Evolutionary conservation across 306 rosid species (phyloP).

Genomic region (Cucurbita ficifolia): DNA sequence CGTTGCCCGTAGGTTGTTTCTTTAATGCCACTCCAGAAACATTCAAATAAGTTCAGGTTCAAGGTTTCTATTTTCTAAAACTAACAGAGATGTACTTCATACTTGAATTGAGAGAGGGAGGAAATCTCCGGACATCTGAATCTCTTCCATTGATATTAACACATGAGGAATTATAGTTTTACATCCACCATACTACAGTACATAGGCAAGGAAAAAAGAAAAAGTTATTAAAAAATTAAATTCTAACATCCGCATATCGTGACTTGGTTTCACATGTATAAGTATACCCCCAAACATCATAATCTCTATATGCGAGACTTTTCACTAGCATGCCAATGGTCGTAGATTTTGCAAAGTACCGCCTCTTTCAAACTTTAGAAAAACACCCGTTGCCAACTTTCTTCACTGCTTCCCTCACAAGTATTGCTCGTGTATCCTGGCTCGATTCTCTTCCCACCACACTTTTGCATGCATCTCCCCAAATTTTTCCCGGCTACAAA

Average conservation of each 20-base stretch:
- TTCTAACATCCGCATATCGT: conserved; percentile 3
- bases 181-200: conserved; percentile 31
- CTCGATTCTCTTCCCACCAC: conserved; percentile 99
- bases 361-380: conserved; percentile 21
- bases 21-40: not conserved
- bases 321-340: conserved; percentile 30
- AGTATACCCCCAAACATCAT: conserved; percentile 24
- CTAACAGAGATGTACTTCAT: not conserved
- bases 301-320: conserved; percentile 33
- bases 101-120: not conserved
- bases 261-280: conserved; percentile 2
- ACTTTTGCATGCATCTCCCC: conserved; percentile 94
- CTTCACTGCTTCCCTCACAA: conserved; percentile 23
- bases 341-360: conserved; percentile 16
- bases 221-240: conserved; percentile 9
- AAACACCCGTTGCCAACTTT: conserved; percentile 13
- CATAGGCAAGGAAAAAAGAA: conserved; percentile 9
- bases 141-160: conserved; percentile 23
- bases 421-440: conserved; percentile 87
- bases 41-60: not conserved
- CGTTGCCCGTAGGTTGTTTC: not conserved
- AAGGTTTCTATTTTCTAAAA: not conserved
- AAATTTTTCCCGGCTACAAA: conserved; percentile 78
- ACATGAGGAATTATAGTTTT: conserved; percentile 19
- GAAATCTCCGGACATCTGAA: not conserved